These are phyloP conservation scores for Wickerhamiella allomyrinae DNA, from an alignment of 805 yeast genomes.

Conservation along the genomic window DNA sequence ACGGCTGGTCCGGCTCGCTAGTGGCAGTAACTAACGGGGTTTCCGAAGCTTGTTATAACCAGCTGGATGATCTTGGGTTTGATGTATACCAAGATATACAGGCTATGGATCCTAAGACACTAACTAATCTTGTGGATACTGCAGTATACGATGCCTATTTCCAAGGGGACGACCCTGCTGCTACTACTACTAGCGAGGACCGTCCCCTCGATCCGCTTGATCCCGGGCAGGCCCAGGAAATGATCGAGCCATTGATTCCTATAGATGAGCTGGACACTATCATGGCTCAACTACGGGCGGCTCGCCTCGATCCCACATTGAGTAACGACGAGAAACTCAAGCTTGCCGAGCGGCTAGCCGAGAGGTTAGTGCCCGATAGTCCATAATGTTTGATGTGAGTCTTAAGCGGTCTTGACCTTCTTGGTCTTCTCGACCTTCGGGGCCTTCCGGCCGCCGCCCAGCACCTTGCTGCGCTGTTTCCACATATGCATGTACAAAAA, in stretches of 20 bases:
- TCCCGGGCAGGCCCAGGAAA: background rate
- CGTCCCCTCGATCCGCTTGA: too few relatives aligned
- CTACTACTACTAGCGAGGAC: too few relatives aligned
- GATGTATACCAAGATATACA: conserved; percentile 20
- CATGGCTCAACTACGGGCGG: conserved; percentile 18
- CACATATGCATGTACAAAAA: conserved; percentile 78
- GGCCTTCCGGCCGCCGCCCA: conserved; percentile 17
- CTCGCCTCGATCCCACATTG: conserved; percentile 16
- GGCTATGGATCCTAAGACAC: conserved; percentile 15
- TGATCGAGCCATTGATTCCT: conserved; percentile 1
- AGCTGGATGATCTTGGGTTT: conserved; percentile 11
- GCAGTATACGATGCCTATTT: conserved; percentile 8
- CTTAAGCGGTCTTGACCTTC: background rate
- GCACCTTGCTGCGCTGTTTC: conserved; percentile 66
- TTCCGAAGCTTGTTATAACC: conserved; percentile 3
- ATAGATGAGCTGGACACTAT: conserved; percentile 19
- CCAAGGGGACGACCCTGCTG: background rate
- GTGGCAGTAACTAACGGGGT: conserved; percentile 16
- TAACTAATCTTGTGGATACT: conserved; percentile 13
- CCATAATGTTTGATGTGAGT: background rate
- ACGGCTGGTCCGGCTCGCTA: conserved; percentile 18
- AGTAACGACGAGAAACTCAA: conserved; percentile 21
- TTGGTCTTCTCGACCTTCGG: conserved; percentile 3
- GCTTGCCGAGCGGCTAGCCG: conserved; percentile 24
- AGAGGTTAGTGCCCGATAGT: conserved; percentile 15